Percentiles rank a stretch among this genome's conserved stretches.
phyloP scores from a whole-genome alignment of 441 rosid species.

The Metrosideros polymorpha region DNA sequence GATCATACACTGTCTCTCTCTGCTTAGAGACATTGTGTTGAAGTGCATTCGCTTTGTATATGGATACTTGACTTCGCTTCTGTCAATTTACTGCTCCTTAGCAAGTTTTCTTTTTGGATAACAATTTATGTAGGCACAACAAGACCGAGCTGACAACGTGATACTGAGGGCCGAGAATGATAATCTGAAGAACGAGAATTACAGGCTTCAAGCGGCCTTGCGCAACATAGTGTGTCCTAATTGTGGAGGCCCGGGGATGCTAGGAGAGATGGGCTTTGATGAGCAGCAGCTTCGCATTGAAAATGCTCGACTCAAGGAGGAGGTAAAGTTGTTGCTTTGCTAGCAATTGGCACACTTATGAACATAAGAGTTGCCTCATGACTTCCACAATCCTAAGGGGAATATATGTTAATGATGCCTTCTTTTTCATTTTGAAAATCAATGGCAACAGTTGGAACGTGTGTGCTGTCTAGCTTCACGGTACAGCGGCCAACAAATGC shows the following conservation, averaged over 20 bases:
- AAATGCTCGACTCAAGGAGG: constrained; percentile 79
- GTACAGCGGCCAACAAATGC: constrained; percentile 38
- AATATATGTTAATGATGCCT: neutral
- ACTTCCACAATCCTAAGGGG: neutral
- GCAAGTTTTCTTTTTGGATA: neutral
- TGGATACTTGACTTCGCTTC: neutral
- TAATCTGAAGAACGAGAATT: constrained; percentile 58
- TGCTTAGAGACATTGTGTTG: neutral
- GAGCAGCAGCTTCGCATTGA: constrained; percentile 58
- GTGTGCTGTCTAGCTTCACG: constrained; percentile 51
- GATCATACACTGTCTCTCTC: neutral
- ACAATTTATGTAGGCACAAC: constrained; percentile 54
- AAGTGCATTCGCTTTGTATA: neutral
- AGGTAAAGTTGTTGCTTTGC: constrained; percentile 28
- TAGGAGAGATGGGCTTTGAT: constrained; percentile 58
- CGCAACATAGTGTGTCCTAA: constrained; percentile 58
- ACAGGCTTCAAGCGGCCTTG: constrained; percentile 59
- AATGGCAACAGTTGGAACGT: constrained; percentile 56
- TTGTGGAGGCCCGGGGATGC: constrained; percentile 69
- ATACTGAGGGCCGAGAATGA: constrained; percentile 81
- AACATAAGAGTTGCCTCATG: neutral
- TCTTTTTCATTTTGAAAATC: neutral
- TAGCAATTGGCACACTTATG: neutral
- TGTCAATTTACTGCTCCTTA: neutral
- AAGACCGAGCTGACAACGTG: constrained; percentile 69